Evolutionary conservation across 352 stramenopile species (phyloP).

Genomic region (Poterioochromonas sp.): DNA sequence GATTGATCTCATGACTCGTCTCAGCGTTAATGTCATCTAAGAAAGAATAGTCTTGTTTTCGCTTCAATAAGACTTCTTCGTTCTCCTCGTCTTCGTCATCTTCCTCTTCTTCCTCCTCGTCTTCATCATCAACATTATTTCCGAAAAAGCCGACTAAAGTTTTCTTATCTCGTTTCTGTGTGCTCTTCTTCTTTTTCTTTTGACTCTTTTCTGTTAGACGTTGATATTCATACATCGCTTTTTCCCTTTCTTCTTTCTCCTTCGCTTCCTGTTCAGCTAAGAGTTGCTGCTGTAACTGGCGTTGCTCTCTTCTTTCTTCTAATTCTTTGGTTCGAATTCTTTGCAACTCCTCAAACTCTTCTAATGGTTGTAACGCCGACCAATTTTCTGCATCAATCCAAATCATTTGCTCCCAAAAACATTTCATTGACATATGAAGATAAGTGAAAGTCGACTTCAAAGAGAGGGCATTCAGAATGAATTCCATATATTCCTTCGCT

Average conservation of each 20-base stretch:
- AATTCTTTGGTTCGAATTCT: too few relatives aligned
- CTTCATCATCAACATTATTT: constrained; percentile 32
- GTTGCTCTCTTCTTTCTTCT: too few relatives aligned
- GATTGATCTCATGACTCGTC: background rate
- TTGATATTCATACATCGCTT: too few relatives aligned
- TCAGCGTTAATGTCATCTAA: constrained; percentile 13
- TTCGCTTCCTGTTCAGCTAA: constrained; percentile 25
- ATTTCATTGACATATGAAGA: constrained; percentile 50
- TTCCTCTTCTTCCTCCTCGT: constrained; percentile 25
- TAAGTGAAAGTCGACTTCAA: constrained; percentile 46
- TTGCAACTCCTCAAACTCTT: too few relatives aligned
- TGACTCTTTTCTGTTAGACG: too few relatives aligned
- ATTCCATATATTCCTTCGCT: constrained; percentile 83
- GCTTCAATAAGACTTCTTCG: background rate
- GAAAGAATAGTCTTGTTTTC: constrained; percentile 2
- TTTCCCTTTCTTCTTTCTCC: constrained; percentile 19
- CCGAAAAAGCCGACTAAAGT: too few relatives aligned
- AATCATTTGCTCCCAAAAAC: constrained; percentile 79
- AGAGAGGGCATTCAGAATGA: constrained; percentile 53
- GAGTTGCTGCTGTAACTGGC: too few relatives aligned
- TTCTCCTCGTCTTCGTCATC: constrained; percentile 16
- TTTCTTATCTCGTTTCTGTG: constrained; percentile 25
- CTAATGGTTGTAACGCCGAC: constrained; percentile 78
- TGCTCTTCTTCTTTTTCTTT: background rate
- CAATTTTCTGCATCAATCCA: constrained; percentile 93